phyloP scores from a whole-genome alignment of 2,329 filamentous ascomycete genomes.

The Saccharata proteae region DNA sequence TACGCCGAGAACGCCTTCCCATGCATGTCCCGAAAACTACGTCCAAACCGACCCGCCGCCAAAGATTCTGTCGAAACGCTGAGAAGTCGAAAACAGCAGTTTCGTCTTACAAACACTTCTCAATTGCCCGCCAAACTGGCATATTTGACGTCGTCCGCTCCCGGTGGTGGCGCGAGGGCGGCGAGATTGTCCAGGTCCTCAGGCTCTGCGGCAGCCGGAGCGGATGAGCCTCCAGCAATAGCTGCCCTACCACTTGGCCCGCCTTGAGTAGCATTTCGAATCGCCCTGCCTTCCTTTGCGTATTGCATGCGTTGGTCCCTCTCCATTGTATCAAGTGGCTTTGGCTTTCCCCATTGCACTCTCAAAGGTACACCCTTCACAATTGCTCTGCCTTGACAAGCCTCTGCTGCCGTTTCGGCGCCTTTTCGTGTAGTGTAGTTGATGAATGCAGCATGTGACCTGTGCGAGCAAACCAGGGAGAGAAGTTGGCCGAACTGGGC shows the following conservation, averaged over 20 bases:
- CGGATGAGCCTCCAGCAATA: conserved; percentile 1
- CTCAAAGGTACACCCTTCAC: conserved; percentile 84
- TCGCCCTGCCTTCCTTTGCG: conserved; percentile 58
- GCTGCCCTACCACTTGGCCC: conserved; percentile 17
- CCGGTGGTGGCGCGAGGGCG: conserved; percentile 65
- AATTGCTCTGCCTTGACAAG: conserved; percentile 77
- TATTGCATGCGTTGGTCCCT: conserved; percentile 72
- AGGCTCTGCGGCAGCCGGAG: conserved; percentile 31
- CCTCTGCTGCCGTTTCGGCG: conserved; percentile 73
- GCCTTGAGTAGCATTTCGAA: conserved; percentile 12
- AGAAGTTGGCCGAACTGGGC: conserved; percentile 78
- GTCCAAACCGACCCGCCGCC: too few species aligned
- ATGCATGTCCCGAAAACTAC: too few species aligned
- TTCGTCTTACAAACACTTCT: too few species aligned
- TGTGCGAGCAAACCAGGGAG: conserved; percentile 89
- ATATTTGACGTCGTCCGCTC: conserved; percentile 69
- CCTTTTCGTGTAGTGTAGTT: conserved; percentile 79
- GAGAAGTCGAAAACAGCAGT: too few species aligned
- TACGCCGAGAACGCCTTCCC: too few species aligned
- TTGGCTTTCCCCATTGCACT: conserved; percentile 86
- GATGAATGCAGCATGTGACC: conserved; percentile 92
- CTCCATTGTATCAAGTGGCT: conserved; percentile 83
- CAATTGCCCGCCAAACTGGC: conserved; percentile 75
- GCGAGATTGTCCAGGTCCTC: conserved; percentile 32
- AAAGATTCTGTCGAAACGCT: too few species aligned